Evolutionary conservation across 192 early-diverging fungal species (phyloP).

Genomic region (Gigaspora rosea): DNA sequence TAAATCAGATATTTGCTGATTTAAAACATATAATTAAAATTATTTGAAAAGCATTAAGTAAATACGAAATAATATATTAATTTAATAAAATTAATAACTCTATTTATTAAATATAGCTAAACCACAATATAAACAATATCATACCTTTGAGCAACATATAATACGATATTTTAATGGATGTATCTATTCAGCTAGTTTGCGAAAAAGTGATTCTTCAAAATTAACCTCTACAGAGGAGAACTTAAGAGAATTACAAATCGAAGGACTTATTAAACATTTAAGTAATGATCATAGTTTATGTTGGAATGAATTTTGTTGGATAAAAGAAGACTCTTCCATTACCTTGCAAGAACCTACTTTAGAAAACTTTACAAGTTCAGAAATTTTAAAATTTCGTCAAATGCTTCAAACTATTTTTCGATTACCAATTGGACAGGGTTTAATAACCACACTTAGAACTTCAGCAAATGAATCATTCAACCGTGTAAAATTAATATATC

Average conservation of each 20-base stretch:
- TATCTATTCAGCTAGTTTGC: neutral
- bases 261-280: no score
- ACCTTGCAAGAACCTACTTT: no score
- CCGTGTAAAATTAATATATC: neutral
- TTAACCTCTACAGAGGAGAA: neutral
- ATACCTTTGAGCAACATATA: conserved; percentile 1
- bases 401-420: conserved; percentile 6
- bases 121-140: neutral
- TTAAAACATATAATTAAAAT: conserved; percentile 17
- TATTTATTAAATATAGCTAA: neutral
- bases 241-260: neutral
- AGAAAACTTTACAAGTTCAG: neutral
- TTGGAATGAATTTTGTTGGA: no score
- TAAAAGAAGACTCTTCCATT: no score
- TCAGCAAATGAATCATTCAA: conserved; percentile 16
- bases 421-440: no score
- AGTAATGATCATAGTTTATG: no score
- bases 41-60: conserved; percentile 10
- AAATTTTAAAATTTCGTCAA: neutral
- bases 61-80: neutral
- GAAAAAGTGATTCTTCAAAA: neutral
- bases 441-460: neutral
- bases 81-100: neutral
- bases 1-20: conserved; percentile 14
- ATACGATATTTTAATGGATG: neutral